These are phyloP conservation scores for Podospora anserina DNA, from an alignment of 495 filamentous ascomycete species.

Conservation along the genomic window DNA sequence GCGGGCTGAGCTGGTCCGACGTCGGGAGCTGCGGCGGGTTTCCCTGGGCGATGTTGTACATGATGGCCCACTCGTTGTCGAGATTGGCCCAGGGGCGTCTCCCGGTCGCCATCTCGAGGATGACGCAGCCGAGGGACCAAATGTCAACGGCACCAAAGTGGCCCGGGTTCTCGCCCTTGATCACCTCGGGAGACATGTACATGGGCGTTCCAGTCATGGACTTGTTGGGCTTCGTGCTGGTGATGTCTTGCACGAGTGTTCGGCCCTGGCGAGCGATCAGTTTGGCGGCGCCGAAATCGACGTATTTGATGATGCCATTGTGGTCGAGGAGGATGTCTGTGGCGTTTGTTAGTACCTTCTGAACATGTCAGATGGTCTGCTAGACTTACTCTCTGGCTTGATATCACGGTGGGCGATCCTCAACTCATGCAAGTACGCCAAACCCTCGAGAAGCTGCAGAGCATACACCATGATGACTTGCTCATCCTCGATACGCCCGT, in stretches of 20 bases:
- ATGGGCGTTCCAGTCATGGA: constrained; percentile 97
- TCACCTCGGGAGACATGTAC: constrained; percentile 99
- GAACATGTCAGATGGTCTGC: neutral
- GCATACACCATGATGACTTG: constrained; percentile 98
- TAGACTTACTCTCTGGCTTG: constrained; percentile 85
- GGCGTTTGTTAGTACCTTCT: constrained; percentile 21
- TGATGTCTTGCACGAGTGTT: constrained; percentile 65
- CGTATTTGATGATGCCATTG: constrained; percentile 97
- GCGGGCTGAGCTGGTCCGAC: constrained; percentile 75
- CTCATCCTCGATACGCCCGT: constrained; percentile 96
- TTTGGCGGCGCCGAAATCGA: constrained; percentile 97
- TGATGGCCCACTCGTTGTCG: constrained; percentile 99
- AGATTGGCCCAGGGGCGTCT: constrained; percentile 93
- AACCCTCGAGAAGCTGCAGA: constrained; percentile 89
- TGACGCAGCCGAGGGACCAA: constrained; percentile 95
- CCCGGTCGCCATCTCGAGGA: constrained; percentile 96
- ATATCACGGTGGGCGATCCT: constrained; percentile 94
- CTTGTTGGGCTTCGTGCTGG: constrained; percentile 68
- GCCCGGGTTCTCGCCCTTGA: constrained; percentile 74
- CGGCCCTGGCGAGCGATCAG: constrained; percentile 93
- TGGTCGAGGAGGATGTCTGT: constrained; percentile 94
- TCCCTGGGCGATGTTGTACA: constrained; percentile 99
- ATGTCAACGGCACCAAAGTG: constrained; percentile 89
- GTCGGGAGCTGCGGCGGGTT: constrained; percentile 82
- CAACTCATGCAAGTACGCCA: constrained; percentile 89